A percentile compares a stretch with the other conserved stretches of the same genome.
These are phyloP conservation scores for Penicillium sclerotiorum DNA, from an alignment of 2,329 filamentous ascomycete genomes.

Conservation along the genomic window DNA sequence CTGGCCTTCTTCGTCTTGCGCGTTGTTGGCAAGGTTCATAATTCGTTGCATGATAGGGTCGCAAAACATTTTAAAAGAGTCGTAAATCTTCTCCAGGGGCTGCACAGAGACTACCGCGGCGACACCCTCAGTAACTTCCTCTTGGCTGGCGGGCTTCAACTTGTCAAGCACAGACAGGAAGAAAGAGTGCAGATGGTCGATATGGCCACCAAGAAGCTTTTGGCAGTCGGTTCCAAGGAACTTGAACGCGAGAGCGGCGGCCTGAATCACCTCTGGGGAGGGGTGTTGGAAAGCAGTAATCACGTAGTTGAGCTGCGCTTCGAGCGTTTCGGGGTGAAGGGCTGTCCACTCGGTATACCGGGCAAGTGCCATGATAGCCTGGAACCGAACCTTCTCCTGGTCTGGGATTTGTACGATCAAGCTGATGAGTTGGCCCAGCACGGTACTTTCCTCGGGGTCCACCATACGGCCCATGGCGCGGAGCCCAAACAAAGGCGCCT, in stretches of 20 bases:
- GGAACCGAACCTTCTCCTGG: conserved; percentile 97
- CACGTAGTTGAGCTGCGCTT: conserved; percentile 93
- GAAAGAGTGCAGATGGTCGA: conserved; percentile 84
- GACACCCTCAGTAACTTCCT: conserved; percentile 95
- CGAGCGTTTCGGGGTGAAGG: conserved; percentile 86
- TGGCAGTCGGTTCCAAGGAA: conserved; percentile 97
- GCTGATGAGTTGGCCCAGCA: conserved; percentile 89
- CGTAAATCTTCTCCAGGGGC: conserved; percentile 76
- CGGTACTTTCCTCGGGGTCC: conserved; percentile 79
- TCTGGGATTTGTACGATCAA: conserved; percentile 91
- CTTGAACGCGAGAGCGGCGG: conserved; percentile 90
- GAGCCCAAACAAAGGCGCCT: conserved; percentile 93
- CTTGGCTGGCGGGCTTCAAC: conserved; percentile 82
- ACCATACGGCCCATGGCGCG: conserved; percentile 97
- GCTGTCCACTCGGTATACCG: conserved; percentile 98
- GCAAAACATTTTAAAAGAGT: conserved; percentile 86
- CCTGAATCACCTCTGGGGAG: conserved; percentile 87
- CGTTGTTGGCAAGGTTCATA: conserved; percentile 83
- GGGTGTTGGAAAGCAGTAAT: conserved; percentile 87
- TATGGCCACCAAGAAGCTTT: conserved; percentile 78
- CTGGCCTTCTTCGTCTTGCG: conserved; percentile 79
- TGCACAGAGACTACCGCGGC: conserved; percentile 89
- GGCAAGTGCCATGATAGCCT: conserved; percentile 95
- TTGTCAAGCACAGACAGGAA: conserved; percentile 88
- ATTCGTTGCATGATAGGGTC: conserved; percentile 85